Percentiles rank a stretch among this genome's conserved stretches.
Evolutionary conservation across 768 basidiomycete species (phyloP).

Genomic region (Pisolithus marmoratus): DNA sequence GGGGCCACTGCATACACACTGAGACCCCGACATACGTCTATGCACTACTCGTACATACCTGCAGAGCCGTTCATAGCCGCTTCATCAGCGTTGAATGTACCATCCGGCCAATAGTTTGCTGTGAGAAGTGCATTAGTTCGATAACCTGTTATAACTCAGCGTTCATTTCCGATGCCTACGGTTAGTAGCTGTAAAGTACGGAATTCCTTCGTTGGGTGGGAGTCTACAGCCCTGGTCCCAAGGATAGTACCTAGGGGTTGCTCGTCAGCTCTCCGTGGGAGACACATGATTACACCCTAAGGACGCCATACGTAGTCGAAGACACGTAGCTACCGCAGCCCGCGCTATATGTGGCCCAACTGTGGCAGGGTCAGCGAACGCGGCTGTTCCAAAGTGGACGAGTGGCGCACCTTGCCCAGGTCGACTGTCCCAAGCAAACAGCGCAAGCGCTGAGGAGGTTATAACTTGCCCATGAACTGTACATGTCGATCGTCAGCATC

Average conservation of each 20-base stretch:
- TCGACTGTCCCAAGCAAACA: conserved; percentile 8
- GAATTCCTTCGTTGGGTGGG: conserved; percentile 12
- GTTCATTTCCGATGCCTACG: conserved; percentile 10
- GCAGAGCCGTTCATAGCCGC: conserved; percentile 4
- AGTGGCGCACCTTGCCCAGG: conserved; percentile 12
- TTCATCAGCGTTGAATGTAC: conserved; percentile 8
- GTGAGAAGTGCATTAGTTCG: not conserved
- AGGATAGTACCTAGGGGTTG: conserved; percentile 19
- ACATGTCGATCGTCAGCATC: conserved; percentile 1
- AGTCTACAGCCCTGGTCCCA: conserved; percentile 1
- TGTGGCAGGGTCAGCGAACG: conserved; percentile 6
- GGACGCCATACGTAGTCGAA: conserved; percentile 11
- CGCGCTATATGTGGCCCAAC: conserved; percentile 17
- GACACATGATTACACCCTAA: not conserved
- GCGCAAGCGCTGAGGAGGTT: conserved; percentile 25
- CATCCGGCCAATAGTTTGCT: conserved; percentile 17
- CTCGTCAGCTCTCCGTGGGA: not conserved
- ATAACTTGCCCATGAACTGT: conserved; percentile 26
- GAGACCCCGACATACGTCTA: not conserved
- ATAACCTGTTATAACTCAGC: not conserved
- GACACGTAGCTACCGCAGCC: conserved; percentile 13
- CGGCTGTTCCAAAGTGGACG: not conserved
- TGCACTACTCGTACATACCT: conserved; percentile 6
- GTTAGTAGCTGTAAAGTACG: conserved; percentile 18
- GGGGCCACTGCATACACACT: conserved; percentile 3